These are phyloP conservation scores for Thalia dealbata DNA, from an alignment of 176 grass and related monocot species.

Conservation along the genomic window DNA sequence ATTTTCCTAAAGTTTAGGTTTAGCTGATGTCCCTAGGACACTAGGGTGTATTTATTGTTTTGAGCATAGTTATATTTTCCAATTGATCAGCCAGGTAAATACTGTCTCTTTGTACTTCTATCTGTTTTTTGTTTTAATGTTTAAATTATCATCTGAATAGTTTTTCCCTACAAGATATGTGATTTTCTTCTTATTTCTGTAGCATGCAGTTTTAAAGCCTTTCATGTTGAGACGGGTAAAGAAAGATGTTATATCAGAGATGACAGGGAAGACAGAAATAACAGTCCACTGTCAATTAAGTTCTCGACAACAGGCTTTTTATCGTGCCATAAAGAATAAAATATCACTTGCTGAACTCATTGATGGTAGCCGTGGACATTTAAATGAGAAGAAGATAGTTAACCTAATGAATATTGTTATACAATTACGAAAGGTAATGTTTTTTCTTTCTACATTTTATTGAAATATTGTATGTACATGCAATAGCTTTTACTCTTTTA, in stretches of 20 bases:
- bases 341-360: conserved; percentile 90
- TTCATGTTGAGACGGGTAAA: conserved; percentile 97
- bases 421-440: conserved; percentile 86
- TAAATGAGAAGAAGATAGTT: conserved; percentile 91
- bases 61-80: background rate
- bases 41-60: background rate
- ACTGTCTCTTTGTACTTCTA: background rate
- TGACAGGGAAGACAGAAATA: conserved; percentile 94
- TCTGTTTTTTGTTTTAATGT: background rate
- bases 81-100: background rate
- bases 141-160: background rate
- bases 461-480: conserved; percentile 1
- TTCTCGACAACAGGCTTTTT: conserved; percentile 92
- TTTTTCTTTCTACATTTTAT: background rate
- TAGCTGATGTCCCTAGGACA: background rate
- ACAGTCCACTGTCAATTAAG: conserved; percentile 90
- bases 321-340: conserved; percentile 98
- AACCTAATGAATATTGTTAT: conserved; percentile 99
- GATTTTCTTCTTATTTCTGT: conserved; percentile 20
- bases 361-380: conserved; percentile 73
- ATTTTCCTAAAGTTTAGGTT: background rate
- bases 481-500: too few relatives aligned
- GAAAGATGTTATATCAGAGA: conserved; percentile 98
- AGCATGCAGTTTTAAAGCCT: conserved; percentile 97
- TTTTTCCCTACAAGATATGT: background rate